Evolutionary conservation across 305 asterid species (phyloP), one percentile per base, ranked within the genome.

Genomic region (Fraxinus greggii): DNA sequence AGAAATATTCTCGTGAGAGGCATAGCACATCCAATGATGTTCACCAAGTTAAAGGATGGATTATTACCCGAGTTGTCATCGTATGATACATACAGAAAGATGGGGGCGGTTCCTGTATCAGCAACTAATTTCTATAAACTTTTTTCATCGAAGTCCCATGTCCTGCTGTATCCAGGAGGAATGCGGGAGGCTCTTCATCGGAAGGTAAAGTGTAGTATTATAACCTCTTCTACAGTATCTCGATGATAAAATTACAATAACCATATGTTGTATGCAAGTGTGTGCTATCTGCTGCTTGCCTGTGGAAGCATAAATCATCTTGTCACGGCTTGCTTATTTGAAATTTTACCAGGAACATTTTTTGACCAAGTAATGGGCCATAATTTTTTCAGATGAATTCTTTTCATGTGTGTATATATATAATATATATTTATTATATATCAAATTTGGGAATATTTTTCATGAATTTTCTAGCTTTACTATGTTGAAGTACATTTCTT

Each of bases 41-140:
- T 93, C 75, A 82, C 51, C n/a, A 90, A 85, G 83, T 26, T 79
- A 79, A 88, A 75, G 83, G 87, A 86, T 77, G 98, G 94, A 67
- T 54, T 7, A 35, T 82, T 92, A 72, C 97, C 97, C 8, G 90
- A 77, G 42, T 61, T 87, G 69, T 90, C 97, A 36, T 0, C 86
- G 19, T 93, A 29, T 28, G 99, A 95, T 75, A 77, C 81, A 9
- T 73, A 82, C 82, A 84, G 95, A 84, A 79, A 79, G 38, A 87
- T 90, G 93, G 99, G 99, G 45, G 94, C 97, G 26, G 98, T 95
- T 86, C 99, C 99, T 24, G 99, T 88, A n/a, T 92, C 99, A 23
- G 91, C 97, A 9, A 56, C 91, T 75, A 95, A 92, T 87, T 89
- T 95, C 54, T 95, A 78, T 70, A 89, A 84, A 86, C 98, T 95